Percentiles rank a stretch among this genome's conserved stretches.
These are phyloP conservation scores for Trichophyton verrucosum DNA, from an alignment of 2,329 filamentous ascomycete species.

Conservation along the genomic window DNA sequence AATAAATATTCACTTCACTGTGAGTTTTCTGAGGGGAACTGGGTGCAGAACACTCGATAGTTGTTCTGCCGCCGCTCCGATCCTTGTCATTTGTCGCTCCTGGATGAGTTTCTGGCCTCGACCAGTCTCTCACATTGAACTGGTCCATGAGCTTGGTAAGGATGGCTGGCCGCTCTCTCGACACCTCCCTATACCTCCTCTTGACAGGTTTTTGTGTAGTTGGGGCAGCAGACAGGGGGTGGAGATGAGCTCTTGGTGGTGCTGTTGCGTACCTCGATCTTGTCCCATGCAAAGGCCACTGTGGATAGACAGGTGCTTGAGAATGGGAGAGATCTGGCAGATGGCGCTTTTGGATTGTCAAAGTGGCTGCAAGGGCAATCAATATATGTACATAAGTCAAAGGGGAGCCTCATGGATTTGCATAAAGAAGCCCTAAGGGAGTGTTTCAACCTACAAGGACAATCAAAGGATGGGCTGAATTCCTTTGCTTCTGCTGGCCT, in stretches of 20 bases:
- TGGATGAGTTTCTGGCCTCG: background rate
- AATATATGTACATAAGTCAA: background rate
- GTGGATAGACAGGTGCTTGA: background rate
- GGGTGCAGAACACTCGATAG: background rate
- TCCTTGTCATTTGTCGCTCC: background rate
- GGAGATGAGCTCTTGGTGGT: background rate
- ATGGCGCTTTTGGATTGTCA: background rate
- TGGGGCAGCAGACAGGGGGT: background rate
- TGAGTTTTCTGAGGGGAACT: background rate
- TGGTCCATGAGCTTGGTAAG: slow-evolving; percentile 9
- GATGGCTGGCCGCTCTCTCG: slow-evolving; percentile 4
- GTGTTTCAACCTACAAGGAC: background rate
- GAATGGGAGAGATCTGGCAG: background rate
- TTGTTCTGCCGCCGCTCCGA: background rate
- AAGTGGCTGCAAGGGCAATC: background rate
- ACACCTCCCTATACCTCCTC: background rate
- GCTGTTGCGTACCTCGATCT: background rate
- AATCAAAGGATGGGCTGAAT: background rate
- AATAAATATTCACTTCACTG: slow-evolving; percentile 1
- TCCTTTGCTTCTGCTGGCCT: background rate
- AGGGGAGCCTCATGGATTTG: background rate
- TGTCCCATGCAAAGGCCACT: slow-evolving; percentile 1
- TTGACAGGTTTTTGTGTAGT: background rate
- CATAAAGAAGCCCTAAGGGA: background rate
- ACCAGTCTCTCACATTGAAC: slow-evolving; percentile 6